Percentiles rank a stretch among this genome's conserved stretches.
Conservation (phyloP, 305 asterid species). For the Fraxinus floribunda region DNA sequence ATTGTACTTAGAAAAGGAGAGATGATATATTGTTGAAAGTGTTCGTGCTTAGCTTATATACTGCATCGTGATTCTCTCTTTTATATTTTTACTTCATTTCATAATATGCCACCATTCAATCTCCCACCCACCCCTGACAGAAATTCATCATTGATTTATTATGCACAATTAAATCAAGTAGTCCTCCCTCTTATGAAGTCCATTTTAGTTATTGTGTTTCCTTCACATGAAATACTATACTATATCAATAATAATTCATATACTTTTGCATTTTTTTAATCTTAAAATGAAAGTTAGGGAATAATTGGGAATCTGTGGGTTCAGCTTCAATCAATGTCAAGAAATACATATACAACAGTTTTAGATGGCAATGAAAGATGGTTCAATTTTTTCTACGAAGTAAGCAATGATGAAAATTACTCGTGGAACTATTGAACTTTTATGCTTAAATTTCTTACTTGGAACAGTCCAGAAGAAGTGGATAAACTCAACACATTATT, state of each 20-base stretch:
- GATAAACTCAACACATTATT: background rate
- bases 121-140: background rate
- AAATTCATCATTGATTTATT: background rate
- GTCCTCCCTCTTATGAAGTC: background rate
- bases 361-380: background rate
- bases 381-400: constrained; percentile 3
- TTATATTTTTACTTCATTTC: background rate
- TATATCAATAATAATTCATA: background rate
- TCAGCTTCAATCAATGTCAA: constrained; percentile 6
- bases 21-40: background rate
- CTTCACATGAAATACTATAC: background rate
- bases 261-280: background rate
- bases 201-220: background rate
- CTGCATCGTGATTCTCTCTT: background rate
- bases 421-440: background rate
- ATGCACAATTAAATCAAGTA: background rate
- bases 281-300: background rate
- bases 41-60: background rate
- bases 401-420: background rate
- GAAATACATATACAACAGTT: background rate
- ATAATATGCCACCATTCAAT: background rate
- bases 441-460: background rate
- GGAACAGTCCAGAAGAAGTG: background rate
- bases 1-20: background rate
- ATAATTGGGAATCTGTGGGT: background rate